Conservation (phyloP, 352 stramenopile genomes). For the Globisporangium radiosum region DNA sequence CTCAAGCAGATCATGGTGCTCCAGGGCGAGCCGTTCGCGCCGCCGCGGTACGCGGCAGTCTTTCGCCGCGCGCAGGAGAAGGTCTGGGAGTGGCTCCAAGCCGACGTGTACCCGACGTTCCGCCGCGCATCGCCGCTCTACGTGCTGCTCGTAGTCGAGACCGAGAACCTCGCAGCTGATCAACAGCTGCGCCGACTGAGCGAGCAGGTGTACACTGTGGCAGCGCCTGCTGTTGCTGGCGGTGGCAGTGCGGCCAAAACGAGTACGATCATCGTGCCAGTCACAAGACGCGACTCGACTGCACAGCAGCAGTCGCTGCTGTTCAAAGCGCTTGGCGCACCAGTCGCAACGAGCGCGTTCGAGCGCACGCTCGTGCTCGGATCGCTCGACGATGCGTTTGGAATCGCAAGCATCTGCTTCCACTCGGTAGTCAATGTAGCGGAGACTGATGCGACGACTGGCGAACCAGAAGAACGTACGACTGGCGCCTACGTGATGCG, state of each 20-base stretch:
- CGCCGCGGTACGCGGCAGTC: constrained; percentile 54
- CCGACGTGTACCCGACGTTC: constrained; percentile 55
- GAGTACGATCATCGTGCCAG: constrained; percentile 26
- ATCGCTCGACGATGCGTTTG: constrained; percentile 7
- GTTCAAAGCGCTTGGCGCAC: background rate
- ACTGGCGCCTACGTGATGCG: background rate
- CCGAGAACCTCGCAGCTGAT: constrained; percentile 60
- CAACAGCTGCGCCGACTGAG: constrained; percentile 53
- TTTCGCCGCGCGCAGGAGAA: constrained; percentile 68
- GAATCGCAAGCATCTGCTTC: constrained; percentile 21
- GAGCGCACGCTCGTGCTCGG: constrained; percentile 6
- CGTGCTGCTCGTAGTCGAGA: constrained; percentile 64
- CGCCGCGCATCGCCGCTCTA: constrained; percentile 43
- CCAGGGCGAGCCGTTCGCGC: constrained; percentile 71
- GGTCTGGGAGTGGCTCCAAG: constrained; percentile 66
- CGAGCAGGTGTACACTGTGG: constrained; percentile 36
- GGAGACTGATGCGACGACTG: background rate
- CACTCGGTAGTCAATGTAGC: constrained; percentile 9
- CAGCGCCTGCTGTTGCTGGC: constrained; percentile 1
- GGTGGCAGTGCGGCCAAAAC: constrained; percentile 15
- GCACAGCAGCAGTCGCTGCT: background rate
- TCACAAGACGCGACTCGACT: background rate
- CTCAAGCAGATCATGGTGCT: constrained; percentile 63
- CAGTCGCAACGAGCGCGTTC: background rate
- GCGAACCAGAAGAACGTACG: background rate